phyloP scores from a whole-genome alignment of 2,329 filamentous ascomycete genomes.

The Xylariaceae sp. region DNA sequence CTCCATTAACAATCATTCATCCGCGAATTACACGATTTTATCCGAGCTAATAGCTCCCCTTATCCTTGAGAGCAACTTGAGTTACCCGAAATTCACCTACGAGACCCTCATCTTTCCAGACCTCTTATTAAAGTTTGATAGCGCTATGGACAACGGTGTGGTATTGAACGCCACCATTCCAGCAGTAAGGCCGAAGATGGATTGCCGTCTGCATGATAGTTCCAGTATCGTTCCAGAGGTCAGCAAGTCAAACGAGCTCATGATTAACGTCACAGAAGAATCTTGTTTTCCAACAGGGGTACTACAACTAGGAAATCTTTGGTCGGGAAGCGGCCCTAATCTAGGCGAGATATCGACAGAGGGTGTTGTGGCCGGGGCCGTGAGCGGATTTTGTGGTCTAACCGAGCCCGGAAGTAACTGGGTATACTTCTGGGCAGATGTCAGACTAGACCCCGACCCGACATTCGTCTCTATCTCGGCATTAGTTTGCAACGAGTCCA shows the following conservation, averaged over 20 bases:
- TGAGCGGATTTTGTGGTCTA: background rate
- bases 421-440: constrained; percentile 3
- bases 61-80: constrained; percentile 43
- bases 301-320: background rate
- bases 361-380: background rate
- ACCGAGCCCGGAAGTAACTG: background rate
- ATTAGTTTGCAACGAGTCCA: constrained; percentile 47
- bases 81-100: constrained; percentile 47
- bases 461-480: constrained; percentile 42
- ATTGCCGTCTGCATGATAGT: constrained; percentile 45
- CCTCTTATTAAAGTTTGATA: background rate
- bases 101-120: constrained; percentile 37
- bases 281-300: background rate
- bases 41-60: constrained; percentile 34
- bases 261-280: background rate
- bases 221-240: constrained; percentile 28
- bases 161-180: constrained; percentile 1
- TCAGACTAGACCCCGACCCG: constrained; percentile 30
- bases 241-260: background rate
- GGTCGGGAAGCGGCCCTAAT: background rate
- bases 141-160: background rate
- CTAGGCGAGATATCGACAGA: background rate
- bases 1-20: background rate
- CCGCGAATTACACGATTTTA: background rate
- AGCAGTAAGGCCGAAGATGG: constrained; percentile 32